Conservation (phyloP, 1,139 yeast genomes). For the Yamadazyma oceani region DNA sequence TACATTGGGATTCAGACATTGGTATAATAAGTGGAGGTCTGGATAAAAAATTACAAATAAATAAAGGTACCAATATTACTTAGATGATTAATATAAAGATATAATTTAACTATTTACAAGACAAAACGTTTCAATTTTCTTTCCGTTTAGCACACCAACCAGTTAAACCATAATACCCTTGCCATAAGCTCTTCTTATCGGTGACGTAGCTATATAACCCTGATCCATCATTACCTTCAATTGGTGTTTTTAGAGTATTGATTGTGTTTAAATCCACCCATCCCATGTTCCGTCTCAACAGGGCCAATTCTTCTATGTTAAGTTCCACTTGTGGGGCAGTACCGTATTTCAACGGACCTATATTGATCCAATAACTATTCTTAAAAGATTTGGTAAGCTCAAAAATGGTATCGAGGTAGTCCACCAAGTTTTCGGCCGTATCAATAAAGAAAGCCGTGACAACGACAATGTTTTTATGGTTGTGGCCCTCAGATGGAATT, state of each 20-base stretch:
- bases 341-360: conserved; percentile 88
- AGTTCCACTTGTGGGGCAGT: conserved; percentile 80
- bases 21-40: conserved; percentile 94
- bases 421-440: conserved; percentile 81
- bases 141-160: conserved; percentile 43
- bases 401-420: conserved; percentile 65
- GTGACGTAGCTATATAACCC: conserved; percentile 55
- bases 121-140: too few relatives aligned
- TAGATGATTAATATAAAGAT: conserved; percentile 11
- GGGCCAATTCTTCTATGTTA: conserved; percentile 59
- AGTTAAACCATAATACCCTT: conserved; percentile 68
- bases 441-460: conserved; percentile 79
- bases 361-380: conserved; percentile 72
- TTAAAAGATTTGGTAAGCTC: conserved; percentile 40
- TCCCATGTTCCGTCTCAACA: conserved; percentile 54
- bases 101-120: conserved; percentile 3
- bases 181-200: conserved; percentile 67
- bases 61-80: conserved; percentile 50
- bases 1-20: conserved; percentile 75
- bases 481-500: conserved; percentile 20
- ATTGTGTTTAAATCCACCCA: conserved; percentile 56
- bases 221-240: conserved; percentile 10
- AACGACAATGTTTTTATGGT: conserved; percentile 52
- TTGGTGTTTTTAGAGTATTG: conserved; percentile 31
- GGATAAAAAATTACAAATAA: conserved; percentile 89